These are phyloP conservation scores for Colletotrichum echinochloae DNA, from an alignment of 2,329 filamentous ascomycete genomes.

Conservation along the genomic window DNA sequence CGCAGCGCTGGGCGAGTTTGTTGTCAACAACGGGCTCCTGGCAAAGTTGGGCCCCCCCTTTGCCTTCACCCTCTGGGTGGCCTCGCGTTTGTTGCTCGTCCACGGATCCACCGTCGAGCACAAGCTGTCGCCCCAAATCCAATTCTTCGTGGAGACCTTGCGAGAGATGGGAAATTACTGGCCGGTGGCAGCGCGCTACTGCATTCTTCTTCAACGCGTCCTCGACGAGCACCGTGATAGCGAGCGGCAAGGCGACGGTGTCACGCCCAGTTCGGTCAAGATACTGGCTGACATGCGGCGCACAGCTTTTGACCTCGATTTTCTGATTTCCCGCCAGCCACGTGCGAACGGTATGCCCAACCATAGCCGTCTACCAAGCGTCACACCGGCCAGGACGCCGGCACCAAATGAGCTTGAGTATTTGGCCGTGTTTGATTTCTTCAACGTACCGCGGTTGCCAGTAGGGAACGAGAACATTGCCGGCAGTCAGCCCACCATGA, in stretches of 20 bases:
- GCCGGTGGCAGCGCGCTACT: conserved; percentile 88
- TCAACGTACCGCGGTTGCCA: conserved; percentile 85
- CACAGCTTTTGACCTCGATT: conserved; percentile 90
- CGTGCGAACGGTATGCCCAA: conserved; percentile 50
- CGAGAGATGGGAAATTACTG: conserved; percentile 85
- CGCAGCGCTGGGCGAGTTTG: conserved; percentile 80
- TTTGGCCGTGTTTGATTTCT: conserved; percentile 93
- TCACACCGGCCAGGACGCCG: conserved; percentile 74
- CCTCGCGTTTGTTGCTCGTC: conserved; percentile 85
- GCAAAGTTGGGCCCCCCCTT: conserved; percentile 89
- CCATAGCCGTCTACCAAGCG: conserved; percentile 61
- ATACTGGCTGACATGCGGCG: conserved; percentile 93
- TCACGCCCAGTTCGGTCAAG: conserved; percentile 84
- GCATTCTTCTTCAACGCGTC: conserved; percentile 81
- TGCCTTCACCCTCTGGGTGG: conserved; percentile 93
- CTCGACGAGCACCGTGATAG: conserved; percentile 88
- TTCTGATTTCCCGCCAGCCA: conserved; percentile 87
- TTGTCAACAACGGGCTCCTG: conserved; percentile 79
- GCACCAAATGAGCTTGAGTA: conserved; percentile 89
- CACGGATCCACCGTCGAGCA: conserved; percentile 92
- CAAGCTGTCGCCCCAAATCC: conserved; percentile 82
- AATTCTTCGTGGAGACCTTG: conserved; percentile 85
- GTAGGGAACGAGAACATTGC: conserved; percentile 54
- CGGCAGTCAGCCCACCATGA: conserved; percentile 40
- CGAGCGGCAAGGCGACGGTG: conserved; percentile 78